A percentile compares a stretch with the other conserved stretches of the same genome.
Conservation (phyloP, 176 grass and related monocot species). For the Melocanna baccifera region DNA sequence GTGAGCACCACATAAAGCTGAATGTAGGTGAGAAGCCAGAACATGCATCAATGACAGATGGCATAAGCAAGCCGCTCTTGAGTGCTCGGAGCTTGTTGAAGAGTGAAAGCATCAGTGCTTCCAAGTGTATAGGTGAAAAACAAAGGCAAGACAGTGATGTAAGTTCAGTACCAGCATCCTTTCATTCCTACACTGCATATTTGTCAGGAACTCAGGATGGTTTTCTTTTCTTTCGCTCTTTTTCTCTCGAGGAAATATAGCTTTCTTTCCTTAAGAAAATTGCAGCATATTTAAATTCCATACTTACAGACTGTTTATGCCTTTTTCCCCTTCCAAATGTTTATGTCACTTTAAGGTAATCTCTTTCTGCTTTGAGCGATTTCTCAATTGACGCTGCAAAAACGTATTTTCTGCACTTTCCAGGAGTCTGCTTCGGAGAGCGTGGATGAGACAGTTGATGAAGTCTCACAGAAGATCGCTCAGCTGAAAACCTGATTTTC, state of each 20-base stretch:
- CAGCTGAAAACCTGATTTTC: conserved; percentile 52
- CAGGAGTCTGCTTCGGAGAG: conserved; percentile 46
- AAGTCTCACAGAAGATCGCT: conserved; percentile 46
- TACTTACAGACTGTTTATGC: background rate
- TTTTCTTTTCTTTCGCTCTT: background rate
- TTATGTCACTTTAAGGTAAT: background rate
- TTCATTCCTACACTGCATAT: background rate
- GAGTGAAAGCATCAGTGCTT: conserved; percentile 96
- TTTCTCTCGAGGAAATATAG: background rate
- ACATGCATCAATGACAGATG: conserved; percentile 69
- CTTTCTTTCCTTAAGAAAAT: background rate
- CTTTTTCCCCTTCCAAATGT: background rate
- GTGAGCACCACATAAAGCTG: conserved; percentile 23
- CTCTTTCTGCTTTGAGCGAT: conserved; percentile 1
- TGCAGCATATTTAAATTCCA: background rate
- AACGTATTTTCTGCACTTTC: background rate
- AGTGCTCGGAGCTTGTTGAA: conserved; percentile 87
- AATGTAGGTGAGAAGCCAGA: conserved; percentile 46
- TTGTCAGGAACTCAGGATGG: background rate
- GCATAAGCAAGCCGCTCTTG: conserved; percentile 52
- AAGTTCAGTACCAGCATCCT: conserved; percentile 40
- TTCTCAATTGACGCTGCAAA: background rate
- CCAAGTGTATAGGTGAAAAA: conserved; percentile 90
- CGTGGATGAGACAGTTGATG: conserved; percentile 47
- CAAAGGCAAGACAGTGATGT: conserved; percentile 65